A percentile compares a stretch with the other conserved stretches of the same genome.
These are phyloP conservation scores for Musa acuminata DNA, from an alignment of 176 grass and related monocot species.

Conservation along the genomic window DNA sequence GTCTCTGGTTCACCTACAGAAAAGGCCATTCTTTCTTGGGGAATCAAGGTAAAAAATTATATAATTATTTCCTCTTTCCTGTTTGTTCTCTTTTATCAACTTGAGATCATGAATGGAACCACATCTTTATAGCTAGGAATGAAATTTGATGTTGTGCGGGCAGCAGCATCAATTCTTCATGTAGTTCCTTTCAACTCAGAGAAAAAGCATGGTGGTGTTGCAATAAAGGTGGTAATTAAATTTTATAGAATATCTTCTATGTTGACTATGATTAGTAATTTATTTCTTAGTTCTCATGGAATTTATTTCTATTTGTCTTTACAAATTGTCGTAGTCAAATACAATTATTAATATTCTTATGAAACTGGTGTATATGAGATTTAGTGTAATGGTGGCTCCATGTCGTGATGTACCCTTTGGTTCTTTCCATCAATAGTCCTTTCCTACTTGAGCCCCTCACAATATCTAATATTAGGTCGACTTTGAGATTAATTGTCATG, in stretches of 20 bases:
- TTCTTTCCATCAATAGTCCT: too few relatives aligned
- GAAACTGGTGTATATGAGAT: too few relatives aligned
- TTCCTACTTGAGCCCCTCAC: too few relatives aligned
- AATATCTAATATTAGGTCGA: too few relatives aligned
- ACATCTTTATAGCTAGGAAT: constrained; percentile 55
- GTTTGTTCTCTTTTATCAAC: constrained; percentile 5
- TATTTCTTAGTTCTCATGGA: not conserved
- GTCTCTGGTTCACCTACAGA: constrained; percentile 85
- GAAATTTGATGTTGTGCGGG: constrained; percentile 59
- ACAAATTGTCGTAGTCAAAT: too few relatives aligned
- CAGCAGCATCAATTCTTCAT: constrained; percentile 66
- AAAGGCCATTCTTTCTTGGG: constrained; percentile 87
- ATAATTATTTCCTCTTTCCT: constrained; percentile 13
- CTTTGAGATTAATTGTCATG: too few relatives aligned
- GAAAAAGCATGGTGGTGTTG: constrained; percentile 71
- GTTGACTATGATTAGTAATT: not conserved
- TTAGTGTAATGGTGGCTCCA: too few relatives aligned
- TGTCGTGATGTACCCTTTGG: too few relatives aligned
- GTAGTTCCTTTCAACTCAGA: constrained; percentile 88
- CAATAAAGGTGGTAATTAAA: constrained; percentile 45
- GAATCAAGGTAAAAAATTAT: constrained; percentile 48
- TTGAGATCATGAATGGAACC: not conserved
- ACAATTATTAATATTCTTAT: too few relatives aligned
- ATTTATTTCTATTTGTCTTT: not conserved
- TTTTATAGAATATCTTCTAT: not conserved